Base-by-base conservation (phyloP, 2,329 filamentous ascomycete species). In the Tolypocladium capitatum region DNA sequence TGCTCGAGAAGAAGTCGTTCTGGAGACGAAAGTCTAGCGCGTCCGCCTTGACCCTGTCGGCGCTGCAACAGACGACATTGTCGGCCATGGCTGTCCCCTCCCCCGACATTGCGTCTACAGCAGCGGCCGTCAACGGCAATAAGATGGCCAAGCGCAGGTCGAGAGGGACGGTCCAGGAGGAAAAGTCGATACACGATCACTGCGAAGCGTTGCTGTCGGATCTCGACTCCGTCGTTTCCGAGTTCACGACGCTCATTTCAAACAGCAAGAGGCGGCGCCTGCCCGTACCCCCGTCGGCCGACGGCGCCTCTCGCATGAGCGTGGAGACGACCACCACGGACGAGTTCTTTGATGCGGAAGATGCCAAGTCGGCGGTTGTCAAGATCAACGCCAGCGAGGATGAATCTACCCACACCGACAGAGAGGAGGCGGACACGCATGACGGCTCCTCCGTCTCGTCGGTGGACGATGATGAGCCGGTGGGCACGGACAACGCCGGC, bases 281-380 rank as follows among this genome's bases (percentile, higher is more conserved):
- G 47, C 74, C 75, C 6, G 63, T 68, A 13, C 72, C 81, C 6
- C 57, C 67, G 20, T 73, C 80, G 8, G 64, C 74, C 4, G 69
- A 62, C 30, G 64, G 54, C 41, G 63, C 55, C 45, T 68, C 70
- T 9, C 68, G 75, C 34, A 72, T 76, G 58, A 95, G 89, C 59
- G 78, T 94, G 47, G 90, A 95, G 52, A 94, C 89, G 0, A 75
- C 82, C 5, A 76, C 76, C 21, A 84, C 86, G 2, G 86, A 94
- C 48, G 91, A 97, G 61, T 98, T 97, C 67, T 98, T 96, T 57
- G 92, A 98, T 62, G 92, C 92, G 1, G 81, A 84, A 58, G 76
- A 78, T 55, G 70, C 67, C 24, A 69, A 69, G 16, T 81, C 83
- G 8, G 81, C 86, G 47, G 72, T 95, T 9, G 72, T 94, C 52